Conservation (phyloP, 768 basidiomycete genomes). For the Lentinula edodes region DNA sequence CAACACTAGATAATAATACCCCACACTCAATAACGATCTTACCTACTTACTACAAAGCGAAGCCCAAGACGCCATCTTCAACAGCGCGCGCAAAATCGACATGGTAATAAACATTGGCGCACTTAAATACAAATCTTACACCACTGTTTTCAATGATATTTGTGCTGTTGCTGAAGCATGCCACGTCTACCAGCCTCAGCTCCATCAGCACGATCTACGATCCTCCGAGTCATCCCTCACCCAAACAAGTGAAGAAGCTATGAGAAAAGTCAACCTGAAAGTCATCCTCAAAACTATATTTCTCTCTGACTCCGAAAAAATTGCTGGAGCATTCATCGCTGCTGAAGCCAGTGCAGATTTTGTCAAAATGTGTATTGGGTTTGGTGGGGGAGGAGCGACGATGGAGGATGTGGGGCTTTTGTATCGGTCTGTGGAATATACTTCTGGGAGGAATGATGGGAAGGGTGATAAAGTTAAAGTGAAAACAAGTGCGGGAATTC, state of each 20-base stretch:
- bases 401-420: slow-evolving; percentile 39
- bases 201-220: too few species aligned
- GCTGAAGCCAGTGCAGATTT: slow-evolving; percentile 46
- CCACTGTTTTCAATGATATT: slow-evolving; percentile 34
- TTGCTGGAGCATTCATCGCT: slow-evolving; percentile 39
- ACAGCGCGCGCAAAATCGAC: slow-evolving; percentile 47
- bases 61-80: slow-evolving; percentile 36
- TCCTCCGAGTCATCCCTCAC: too few species aligned
- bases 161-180: slow-evolving; percentile 30
- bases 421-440: slow-evolving; percentile 31
- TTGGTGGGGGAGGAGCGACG: slow-evolving; percentile 41
- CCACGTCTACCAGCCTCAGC: background rate
- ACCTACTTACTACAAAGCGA: slow-evolving; percentile 25
- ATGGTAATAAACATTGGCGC: slow-evolving; percentile 46
- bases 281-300: slow-evolving; percentile 49
- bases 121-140: slow-evolving; percentile 33
- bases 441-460: too few species aligned
- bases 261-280: slow-evolving; percentile 22
- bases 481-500: slow-evolving; percentile 49
- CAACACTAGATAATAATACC: background rate
- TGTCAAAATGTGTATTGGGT: slow-evolving; percentile 53
- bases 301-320: slow-evolving; percentile 38
- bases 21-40: too few species aligned
- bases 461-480: slow-evolving; percentile 34
- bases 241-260: too few species aligned